Percentiles rank a stretch among this genome's conserved stretches.
phyloP scores from a whole-genome alignment of 2,329 filamentous ascomycete genomes.

The Ophiocordyceps unilateralis region DNA sequence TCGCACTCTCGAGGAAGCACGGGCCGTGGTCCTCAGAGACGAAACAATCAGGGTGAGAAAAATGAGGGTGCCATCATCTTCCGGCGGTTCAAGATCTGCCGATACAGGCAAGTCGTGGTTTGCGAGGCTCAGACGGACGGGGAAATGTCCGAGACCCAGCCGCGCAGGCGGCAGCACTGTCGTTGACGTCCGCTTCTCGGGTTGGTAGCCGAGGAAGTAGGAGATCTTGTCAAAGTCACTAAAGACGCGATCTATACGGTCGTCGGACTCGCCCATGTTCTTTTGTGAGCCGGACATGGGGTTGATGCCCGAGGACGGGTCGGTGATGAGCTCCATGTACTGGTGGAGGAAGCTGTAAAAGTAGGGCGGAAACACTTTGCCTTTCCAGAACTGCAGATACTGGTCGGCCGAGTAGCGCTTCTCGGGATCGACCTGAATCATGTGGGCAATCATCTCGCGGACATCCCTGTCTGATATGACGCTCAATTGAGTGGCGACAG shows the following conservation, averaged over 20 bases:
- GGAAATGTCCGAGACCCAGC: constrained; percentile 48
- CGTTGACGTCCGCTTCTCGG: constrained; percentile 22
- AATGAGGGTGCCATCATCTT: constrained; percentile 81
- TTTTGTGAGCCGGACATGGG: constrained; percentile 47
- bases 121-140: constrained; percentile 71
- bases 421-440: constrained; percentile 90
- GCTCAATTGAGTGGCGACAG: constrained; percentile 59
- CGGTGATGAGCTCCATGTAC: constrained; percentile 91
- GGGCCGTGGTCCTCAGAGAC: constrained; percentile 74
- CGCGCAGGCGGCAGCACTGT: constrained; percentile 14
- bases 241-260: constrained; percentile 83
- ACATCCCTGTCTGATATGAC: constrained; percentile 80
- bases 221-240: constrained; percentile 96
- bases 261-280: constrained; percentile 76
- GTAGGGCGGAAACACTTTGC: constrained; percentile 85
- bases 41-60: constrained; percentile 82
- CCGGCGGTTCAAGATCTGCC: constrained; percentile 39
- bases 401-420: constrained; percentile 86
- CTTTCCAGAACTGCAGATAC: constrained; percentile 81
- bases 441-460: constrained; percentile 77
- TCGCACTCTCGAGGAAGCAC: constrained; percentile 70
- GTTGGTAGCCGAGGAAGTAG: constrained; percentile 69
- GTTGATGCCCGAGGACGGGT: constrained; percentile 65
- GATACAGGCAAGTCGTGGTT: constrained; percentile 61
- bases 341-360: constrained; percentile 97